phyloP scores from a whole-genome alignment of 371 early-diverging fungal species.

The Mucor irregularis region DNA sequence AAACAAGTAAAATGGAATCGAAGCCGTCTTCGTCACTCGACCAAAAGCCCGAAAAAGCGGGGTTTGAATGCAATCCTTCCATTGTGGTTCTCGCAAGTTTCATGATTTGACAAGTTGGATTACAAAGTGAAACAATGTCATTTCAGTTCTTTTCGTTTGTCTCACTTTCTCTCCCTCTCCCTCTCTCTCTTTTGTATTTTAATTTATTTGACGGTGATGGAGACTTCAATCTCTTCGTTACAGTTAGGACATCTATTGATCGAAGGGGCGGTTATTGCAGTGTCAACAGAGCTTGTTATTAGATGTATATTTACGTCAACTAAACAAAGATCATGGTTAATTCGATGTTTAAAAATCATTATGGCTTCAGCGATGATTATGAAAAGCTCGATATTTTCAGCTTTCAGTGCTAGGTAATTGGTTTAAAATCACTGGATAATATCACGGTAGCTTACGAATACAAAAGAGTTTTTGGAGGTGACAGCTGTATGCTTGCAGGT shows the following conservation, averaged over 20 bases:
- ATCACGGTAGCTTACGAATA: too few relatives aligned
- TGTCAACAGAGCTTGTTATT: slow-evolving; percentile 1
- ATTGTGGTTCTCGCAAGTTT: too few relatives aligned
- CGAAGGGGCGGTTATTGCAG: slow-evolving; percentile 9
- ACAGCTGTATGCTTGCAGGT: neutral
- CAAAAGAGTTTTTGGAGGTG: too few relatives aligned
- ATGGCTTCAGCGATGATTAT: slow-evolving; percentile 7
- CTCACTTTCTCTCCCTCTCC: neutral
- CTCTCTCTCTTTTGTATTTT: neutral
- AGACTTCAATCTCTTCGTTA: neutral
- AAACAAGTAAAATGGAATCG: neutral
- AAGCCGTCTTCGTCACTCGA: too few relatives aligned
- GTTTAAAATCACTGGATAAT: too few relatives aligned
- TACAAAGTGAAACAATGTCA: too few relatives aligned
- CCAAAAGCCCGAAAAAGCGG: too few relatives aligned
- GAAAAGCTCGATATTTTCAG: slow-evolving; percentile 5
- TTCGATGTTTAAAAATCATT: slow-evolving; percentile 6
- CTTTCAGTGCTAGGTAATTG: slow-evolving; percentile 5
- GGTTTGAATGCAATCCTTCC: too few relatives aligned
- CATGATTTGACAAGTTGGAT: too few relatives aligned
- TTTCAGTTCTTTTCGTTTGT: neutral
- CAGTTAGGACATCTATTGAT: neutral
- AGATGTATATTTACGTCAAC: neutral
- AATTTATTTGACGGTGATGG: neutral
- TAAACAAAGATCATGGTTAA: neutral